Evolutionary conservation across 176 grass and related monocot genomes (phyloP).

Genomic region (Bolboschoenus planiculmis): DNA sequence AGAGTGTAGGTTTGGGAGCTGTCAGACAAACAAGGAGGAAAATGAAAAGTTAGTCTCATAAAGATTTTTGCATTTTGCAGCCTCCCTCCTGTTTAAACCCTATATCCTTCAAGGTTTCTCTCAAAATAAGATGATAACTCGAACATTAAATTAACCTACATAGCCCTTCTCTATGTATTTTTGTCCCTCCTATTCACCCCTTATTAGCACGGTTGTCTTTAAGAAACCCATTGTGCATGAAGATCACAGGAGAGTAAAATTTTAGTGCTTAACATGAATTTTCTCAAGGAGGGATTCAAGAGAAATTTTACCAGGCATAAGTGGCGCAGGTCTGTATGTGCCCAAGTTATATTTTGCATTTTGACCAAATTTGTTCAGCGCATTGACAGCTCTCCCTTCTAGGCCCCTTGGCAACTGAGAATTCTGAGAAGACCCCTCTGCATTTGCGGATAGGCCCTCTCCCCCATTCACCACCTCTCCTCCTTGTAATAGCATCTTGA

Average conservation of each 20-base stretch:
- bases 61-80: neutral
- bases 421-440: constrained; percentile 24
- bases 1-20: constrained; percentile 51
- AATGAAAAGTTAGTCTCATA: neutral
- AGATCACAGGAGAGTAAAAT: neutral
- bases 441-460: constrained; percentile 42
- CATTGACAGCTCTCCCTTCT: constrained; percentile 81
- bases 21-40: neutral
- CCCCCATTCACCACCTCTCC: constrained; percentile 59
- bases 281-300: neutral
- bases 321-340: neutral
- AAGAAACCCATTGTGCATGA: neutral
- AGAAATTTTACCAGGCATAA: constrained; percentile 13
- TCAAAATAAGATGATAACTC: neutral
- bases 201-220: neutral
- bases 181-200: neutral
- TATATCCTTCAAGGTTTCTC: neutral
- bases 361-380: constrained; percentile 86
- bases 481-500: constrained; percentile 94
- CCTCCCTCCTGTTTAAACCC: neutral
- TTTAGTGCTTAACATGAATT: neutral
- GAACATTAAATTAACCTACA: neutral
- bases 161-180: neutral
- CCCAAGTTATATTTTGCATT: constrained; percentile 46
- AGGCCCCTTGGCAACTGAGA: constrained; percentile 48